These are phyloP conservation scores for Spathaspora sp. DNA, from an alignment of 805 yeast genomes.

Conservation along the genomic window DNA sequence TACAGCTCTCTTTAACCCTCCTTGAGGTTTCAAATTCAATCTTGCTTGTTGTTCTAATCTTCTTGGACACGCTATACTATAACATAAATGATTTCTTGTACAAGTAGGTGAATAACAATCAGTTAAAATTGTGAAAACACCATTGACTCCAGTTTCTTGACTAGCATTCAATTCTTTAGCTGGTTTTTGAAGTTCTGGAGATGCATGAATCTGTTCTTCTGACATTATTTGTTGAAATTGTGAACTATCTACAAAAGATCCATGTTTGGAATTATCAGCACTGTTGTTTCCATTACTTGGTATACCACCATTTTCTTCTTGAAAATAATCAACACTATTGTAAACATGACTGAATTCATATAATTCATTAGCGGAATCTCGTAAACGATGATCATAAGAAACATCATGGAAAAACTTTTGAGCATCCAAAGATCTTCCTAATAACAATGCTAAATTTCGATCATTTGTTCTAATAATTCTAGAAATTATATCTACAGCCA, in stretches of 20 bases:
- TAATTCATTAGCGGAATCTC: conserved; percentile 85
- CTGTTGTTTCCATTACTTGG: conserved; percentile 14
- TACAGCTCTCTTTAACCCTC: conserved; percentile 76
- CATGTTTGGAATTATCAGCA: conserved; percentile 6
- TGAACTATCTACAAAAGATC: neutral
- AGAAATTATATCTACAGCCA: conserved; percentile 89
- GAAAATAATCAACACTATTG: conserved; percentile 42
- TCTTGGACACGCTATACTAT: conserved; percentile 94
- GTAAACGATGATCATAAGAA: conserved; percentile 85
- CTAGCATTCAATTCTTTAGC: conserved; percentile 10
- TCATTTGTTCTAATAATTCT: conserved; percentile 85
- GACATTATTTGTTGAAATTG: neutral
- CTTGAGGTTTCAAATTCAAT: conserved; percentile 80
- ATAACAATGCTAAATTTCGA: conserved; percentile 78
- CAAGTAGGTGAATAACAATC: conserved; percentile 98
- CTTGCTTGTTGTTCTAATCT: conserved; percentile 94
- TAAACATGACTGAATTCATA: conserved; percentile 72
- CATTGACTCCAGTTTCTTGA: conserved; percentile 56
- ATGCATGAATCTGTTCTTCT: neutral
- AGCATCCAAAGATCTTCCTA: conserved; percentile 91
- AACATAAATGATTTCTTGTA: conserved; percentile 81
- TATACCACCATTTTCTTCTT: conserved; percentile 16
- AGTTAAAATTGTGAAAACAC: conserved; percentile 87
- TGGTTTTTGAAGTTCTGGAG: neutral
- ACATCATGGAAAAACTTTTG: conserved; percentile 94